These are phyloP conservation scores for Letharia columbiana DNA, from an alignment of 495 filamentous ascomycete species.

Conservation along the genomic window DNA sequence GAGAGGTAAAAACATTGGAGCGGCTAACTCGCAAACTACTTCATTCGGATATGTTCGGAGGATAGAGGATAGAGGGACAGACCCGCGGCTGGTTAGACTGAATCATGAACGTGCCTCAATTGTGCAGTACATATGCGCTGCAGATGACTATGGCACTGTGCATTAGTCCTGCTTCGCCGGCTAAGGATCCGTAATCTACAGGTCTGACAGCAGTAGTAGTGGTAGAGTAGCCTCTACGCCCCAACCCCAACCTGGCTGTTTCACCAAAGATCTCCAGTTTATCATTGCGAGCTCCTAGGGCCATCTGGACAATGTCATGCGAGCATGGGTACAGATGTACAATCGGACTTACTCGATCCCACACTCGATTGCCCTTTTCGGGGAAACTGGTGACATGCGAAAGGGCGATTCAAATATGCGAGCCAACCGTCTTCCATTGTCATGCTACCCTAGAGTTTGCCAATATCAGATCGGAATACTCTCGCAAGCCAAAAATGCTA, in stretches of 20 bases:
- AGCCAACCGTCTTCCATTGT: conserved; percentile 17
- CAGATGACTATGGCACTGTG: not conserved
- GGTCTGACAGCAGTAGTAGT: not conserved
- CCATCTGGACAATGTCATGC: not conserved
- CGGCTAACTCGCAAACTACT: conserved; percentile 9
- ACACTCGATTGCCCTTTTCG: not conserved
- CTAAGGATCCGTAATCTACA: not conserved
- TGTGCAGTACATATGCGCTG: not conserved
- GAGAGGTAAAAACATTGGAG: not conserved
- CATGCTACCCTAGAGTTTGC: conserved; percentile 14
- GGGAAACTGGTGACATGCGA: not conserved
- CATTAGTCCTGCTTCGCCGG: not conserved
- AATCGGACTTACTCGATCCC: not conserved
- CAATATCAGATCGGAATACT: conserved; percentile 13
- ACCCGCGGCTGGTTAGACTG: not conserved
- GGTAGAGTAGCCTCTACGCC: not conserved
- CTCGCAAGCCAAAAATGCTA: conserved; percentile 2
- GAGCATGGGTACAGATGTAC: not conserved
- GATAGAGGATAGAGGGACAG: not conserved
- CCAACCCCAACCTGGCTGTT: not conserved
- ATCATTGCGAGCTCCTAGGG: not conserved
- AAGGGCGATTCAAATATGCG: conserved; percentile 6
- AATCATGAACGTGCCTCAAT: not conserved
- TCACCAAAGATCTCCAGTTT: not conserved
- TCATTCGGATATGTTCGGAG: not conserved